These are phyloP conservation scores for Tuber calosporum DNA, from an alignment of 495 filamentous ascomycete species.

Conservation along the genomic window DNA sequence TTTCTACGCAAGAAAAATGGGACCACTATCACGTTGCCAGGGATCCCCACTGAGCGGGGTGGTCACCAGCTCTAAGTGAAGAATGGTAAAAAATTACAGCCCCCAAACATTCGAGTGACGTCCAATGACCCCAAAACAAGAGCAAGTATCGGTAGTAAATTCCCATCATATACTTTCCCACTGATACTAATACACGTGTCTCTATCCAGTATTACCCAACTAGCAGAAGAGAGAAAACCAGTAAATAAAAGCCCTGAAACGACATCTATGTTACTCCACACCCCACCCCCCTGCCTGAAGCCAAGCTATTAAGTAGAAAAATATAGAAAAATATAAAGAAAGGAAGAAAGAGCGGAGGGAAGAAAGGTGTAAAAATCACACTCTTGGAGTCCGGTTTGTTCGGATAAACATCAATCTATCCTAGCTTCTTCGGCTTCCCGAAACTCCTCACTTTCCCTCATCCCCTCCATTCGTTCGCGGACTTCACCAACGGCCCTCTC, in stretches of 20 bases:
- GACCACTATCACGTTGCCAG: not conserved
- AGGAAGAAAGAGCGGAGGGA: not conserved
- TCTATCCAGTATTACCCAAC: constrained; percentile 4
- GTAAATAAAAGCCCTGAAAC: not conserved
- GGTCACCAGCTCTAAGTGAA: not conserved
- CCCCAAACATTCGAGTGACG: not conserved
- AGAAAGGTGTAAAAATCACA: constrained; percentile 1
- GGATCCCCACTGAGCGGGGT: not conserved
- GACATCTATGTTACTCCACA: not conserved
- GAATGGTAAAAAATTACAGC: not conserved
- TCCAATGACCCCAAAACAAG: not conserved
- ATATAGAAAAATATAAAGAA: no score
- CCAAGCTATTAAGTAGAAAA: not conserved
- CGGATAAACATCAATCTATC: constrained; percentile 16
- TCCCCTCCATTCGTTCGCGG: constrained; percentile 30
- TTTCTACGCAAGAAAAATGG: not conserved
- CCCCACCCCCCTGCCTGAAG: not conserved
- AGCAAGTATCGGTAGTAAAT: not conserved
- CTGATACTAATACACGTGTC: not conserved
- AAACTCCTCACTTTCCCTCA: not conserved
- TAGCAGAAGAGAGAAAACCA: not conserved
- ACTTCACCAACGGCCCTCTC: constrained; percentile 37
- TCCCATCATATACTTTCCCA: not conserved
- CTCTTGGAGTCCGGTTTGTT: not conserved
- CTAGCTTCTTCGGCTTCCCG: constrained; percentile 18